phyloP scores from a whole-genome alignment of 2,329 filamentous ascomycete species.

The Trichoderma endophyticum region DNA sequence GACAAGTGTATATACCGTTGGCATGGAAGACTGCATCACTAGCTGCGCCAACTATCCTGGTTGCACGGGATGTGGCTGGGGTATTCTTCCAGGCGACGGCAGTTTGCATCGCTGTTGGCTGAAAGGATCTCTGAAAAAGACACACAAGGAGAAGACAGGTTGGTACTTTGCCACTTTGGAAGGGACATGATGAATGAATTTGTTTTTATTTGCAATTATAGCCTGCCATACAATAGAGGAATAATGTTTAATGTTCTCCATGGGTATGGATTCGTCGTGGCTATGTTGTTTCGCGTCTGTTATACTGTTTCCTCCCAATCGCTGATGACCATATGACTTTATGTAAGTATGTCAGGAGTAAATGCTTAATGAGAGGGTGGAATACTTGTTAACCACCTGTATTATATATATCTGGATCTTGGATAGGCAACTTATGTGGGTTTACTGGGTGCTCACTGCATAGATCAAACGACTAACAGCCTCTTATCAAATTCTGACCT shows the following conservation, averaged over 20 bases:
- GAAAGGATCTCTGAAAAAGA: conserved; percentile 37
- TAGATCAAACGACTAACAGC: too few relatives aligned
- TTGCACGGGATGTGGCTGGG: conserved; percentile 46
- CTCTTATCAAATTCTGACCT: too few relatives aligned
- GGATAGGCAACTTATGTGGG: too few relatives aligned
- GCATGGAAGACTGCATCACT: conserved; percentile 43
- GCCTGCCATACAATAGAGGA: not conserved
- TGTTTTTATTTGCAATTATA: not conserved
- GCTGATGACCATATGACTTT: not conserved
- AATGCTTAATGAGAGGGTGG: not conserved
- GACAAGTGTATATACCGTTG: conserved; percentile 36
- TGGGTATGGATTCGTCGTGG: not conserved
- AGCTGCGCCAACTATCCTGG: conserved; percentile 39
- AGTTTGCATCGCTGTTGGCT: conserved; percentile 43
- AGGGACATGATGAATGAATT: conserved; percentile 2
- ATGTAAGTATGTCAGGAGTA: not conserved
- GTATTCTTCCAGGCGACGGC: conserved; percentile 40
- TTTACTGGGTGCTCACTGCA: too few relatives aligned
- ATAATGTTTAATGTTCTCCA: conserved; percentile 1
- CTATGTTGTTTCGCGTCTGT: not conserved
- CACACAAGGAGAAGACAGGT: conserved; percentile 32
- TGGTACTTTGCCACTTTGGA: conserved; percentile 45
- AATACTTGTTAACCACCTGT: too few relatives aligned
- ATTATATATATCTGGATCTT: too few relatives aligned
- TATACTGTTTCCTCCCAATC: not conserved